A percentile compares a stretch with the other conserved stretches of the same genome.
Evolutionary conservation across 805 yeast species (phyloP).

Genomic region (Sungouiella thailandica): DNA sequence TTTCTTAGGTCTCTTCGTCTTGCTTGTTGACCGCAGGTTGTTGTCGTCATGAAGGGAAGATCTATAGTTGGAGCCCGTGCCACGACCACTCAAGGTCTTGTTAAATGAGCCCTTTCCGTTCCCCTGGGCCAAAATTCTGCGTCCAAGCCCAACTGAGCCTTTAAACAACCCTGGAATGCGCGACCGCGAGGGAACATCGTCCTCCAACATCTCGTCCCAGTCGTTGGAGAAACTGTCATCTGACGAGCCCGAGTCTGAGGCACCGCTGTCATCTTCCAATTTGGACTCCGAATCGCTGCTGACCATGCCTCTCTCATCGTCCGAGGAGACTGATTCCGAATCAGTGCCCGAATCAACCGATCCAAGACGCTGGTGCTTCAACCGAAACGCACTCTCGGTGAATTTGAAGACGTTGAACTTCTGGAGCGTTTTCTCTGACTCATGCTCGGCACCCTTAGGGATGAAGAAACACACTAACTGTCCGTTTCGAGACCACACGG

Average conservation of each 20-base stretch:
- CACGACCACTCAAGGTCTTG: conserved; percentile 34
- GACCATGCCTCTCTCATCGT: conserved; percentile 1
- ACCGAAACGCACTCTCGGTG: conserved; percentile 48
- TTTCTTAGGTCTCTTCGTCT: conserved; percentile 16
- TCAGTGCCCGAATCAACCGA: neutral
- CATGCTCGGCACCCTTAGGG: conserved; percentile 38
- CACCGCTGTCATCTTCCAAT: conserved; percentile 8
- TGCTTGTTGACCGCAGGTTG: conserved; percentile 16
- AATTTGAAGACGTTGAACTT: conserved; percentile 42
- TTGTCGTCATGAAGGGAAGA: conserved; percentile 37
- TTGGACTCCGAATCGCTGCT: conserved; percentile 11
- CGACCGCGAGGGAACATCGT: conserved; percentile 48
- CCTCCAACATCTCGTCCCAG: conserved; percentile 59
- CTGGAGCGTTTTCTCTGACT: conserved; percentile 36
- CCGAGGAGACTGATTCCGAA: neutral
- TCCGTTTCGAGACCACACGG: conserved; percentile 78
- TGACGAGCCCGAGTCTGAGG: conserved; percentile 24
- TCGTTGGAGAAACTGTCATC: conserved; percentile 64
- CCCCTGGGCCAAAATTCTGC: conserved; percentile 19
- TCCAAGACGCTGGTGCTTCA: conserved; percentile 10
- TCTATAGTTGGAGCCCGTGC: conserved; percentile 31
- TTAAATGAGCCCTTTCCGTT: conserved; percentile 25
- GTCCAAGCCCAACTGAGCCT: conserved; percentile 37
- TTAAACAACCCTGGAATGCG: conserved; percentile 49
- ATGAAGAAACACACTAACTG: conserved; percentile 78